Conservation (phyloP, 345 rosid species). For the Populus deltoides region DNA sequence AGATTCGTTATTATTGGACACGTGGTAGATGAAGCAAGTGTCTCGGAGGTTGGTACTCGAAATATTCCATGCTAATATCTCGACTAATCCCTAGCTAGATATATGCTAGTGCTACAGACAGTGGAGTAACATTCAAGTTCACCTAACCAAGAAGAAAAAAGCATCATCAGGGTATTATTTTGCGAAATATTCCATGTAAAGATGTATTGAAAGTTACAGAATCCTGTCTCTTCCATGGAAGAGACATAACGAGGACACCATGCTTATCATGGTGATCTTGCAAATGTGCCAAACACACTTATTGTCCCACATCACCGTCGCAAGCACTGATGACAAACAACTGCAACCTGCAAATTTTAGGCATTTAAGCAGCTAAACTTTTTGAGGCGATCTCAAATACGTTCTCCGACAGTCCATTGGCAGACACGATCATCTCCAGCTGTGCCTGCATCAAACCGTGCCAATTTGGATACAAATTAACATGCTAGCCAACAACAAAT, state of each 20-base stretch:
- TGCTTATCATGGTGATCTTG: background rate
- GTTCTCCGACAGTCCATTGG: constrained; percentile 90
- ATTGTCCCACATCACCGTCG: background rate
- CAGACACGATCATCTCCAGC: constrained; percentile 86
- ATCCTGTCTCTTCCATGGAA: background rate
- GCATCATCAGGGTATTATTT: background rate
- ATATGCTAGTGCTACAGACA: background rate
- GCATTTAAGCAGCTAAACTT: constrained; percentile 67
- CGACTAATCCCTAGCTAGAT: background rate
- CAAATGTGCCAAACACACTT: background rate
- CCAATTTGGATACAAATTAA: background rate
- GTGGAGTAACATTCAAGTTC: background rate
- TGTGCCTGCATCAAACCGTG: constrained; percentile 58
- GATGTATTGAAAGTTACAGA: background rate
- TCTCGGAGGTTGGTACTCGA: background rate
- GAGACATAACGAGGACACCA: background rate
- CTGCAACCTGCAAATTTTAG: background rate
- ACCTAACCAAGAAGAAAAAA: background rate
- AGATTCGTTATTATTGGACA: background rate
- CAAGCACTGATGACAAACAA: background rate
- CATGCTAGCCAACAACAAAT: background rate
- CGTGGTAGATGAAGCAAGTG: background rate
- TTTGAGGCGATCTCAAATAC: constrained; percentile 93
- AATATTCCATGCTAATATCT: too few relatives aligned
- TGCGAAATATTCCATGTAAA: background rate